Evolutionary conservation across 495 filamentous ascomycete species (phyloP), one percentile per base, ranked within the genome.

Genomic region (Neurospora intermedia): DNA sequence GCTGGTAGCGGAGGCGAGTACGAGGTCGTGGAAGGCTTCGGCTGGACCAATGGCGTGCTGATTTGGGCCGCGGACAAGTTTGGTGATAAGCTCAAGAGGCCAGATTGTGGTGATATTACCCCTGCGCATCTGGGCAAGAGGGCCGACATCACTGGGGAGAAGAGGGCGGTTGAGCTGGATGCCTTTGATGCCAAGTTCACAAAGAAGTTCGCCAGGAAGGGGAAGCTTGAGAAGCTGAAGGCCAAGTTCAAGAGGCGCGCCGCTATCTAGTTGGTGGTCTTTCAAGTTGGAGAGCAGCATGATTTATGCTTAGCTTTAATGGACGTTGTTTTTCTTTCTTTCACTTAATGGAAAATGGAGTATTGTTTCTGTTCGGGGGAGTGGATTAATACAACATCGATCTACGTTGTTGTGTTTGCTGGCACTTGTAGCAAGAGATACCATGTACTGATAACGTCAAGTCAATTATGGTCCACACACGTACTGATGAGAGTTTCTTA

Each of bases 11-110:
- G 85, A 13, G 85, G 85, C 74, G 85, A 87, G 78, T 87, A 87
- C 70, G 78, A 80, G 70, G 85, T 87, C 16, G 85, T 87, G 7
- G 84, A 87, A 78, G 85, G 85, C 27, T 87, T 87, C 71, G 85
- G 85, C 10, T 87, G 85, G 85, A 84, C 83, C 27, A 87, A 87
- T 48, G 85, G 85, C 48, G 85, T 87, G 59, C 73, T 86, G n/a
- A 82, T 87, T 43, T 87, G 84, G 83, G 79, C 80, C 0, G 84
- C 81, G 10, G 85, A 87, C 69, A 80, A 77, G 13, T 87, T 86
- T 76, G 84, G 75, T 27, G 76, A 78, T 39, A 76, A 81, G 76
- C 75, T 86, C 31, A 78, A 77, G 74, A 69, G 79, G 54, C 84
- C 85, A 0, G 79, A 85, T 20, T 87, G 85, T 73, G 83, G 82